Evolutionary conservation across 2,329 filamentous ascomycete genomes (phyloP), one percentile per base, ranked within the genome.

Genomic region (Exophiala sp.): DNA sequence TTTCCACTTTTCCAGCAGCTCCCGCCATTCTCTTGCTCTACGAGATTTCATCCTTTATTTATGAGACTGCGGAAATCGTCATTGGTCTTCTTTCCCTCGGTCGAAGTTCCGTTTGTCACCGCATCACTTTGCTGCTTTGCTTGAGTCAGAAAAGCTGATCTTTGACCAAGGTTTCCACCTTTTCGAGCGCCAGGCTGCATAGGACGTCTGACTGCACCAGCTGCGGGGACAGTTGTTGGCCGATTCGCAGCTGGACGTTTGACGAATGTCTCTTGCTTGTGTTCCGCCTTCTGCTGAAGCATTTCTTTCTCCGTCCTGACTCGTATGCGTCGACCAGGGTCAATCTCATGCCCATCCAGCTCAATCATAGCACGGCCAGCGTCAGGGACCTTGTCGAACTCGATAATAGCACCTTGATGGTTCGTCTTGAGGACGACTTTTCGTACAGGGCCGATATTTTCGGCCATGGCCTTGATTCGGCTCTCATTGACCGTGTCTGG

Each of bases 401-500:
- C 94, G 35, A 97, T 79, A 50, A 92, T 87, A 4, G 91, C 94
- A 10, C 91, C 91, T 54, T 86, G 85, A 58, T 95, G 88, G 55
- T 90, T 83, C 1, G 91, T 89, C 42, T 90, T 85, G 9, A 96
- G 78, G 10, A 87, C 78, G 3, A 97, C 78, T 69, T 91, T 92
- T 59, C 85, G 78, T 20, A 96, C 78, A 1, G 78, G 71, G 0
- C 90, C 91, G 41, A 85, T 79, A 1, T 83, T 79, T 62, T 90
- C 86, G 7, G 88, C 84, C 2, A 95, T 75, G 0, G 84, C 79
- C 41, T 83, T 83, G 50, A 99, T 83, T 29, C 91, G 89, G 1
- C 88, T 84, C 65, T 95, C 89, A 61, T 95, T 96, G 65, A 97
- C 83, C 0, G 91, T 97, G 66, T 97, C 94, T 0, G 94, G 90